Percentiles rank a stretch among this genome's conserved stretches.
Evolutionary conservation across 257 asterid genomes (phyloP).

Genomic region (Fraxinus excelsior): DNA sequence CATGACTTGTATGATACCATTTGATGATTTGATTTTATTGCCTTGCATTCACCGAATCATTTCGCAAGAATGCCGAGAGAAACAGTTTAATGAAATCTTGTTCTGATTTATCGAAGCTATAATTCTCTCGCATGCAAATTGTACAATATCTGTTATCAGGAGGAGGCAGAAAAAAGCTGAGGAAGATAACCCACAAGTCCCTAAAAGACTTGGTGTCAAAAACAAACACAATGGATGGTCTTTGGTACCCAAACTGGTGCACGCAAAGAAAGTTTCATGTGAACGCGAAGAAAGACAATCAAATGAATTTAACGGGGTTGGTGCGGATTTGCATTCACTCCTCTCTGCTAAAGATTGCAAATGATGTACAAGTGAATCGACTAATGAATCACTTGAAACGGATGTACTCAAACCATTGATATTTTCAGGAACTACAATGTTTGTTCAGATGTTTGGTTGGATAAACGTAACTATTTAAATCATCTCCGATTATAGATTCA

Average conservation of each 20-base stretch:
- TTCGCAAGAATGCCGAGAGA: slow-evolving; percentile 19
- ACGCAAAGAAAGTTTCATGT: too few species aligned
- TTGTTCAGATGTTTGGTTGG: too few species aligned
- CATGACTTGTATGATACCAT: slow-evolving; percentile 26
- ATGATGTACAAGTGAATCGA: too few species aligned
- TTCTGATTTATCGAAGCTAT: slow-evolving; percentile 30
- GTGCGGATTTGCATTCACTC: too few species aligned
- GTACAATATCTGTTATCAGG: slow-evolving; percentile 33
- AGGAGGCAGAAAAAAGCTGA: slow-evolving; percentile 16
- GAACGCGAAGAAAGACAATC: too few species aligned
- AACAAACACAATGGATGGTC: slow-evolving; percentile 23
- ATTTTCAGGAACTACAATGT: too few species aligned
- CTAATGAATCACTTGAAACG: too few species aligned
- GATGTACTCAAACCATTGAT: too few species aligned
- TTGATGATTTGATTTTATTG: slow-evolving; percentile 30
- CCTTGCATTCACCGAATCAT: slow-evolving; percentile 33
- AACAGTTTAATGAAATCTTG: slow-evolving; percentile 28
- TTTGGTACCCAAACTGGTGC: slow-evolving; percentile 22
- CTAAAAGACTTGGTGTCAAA: slow-evolving; percentile 28
- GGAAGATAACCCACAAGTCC: slow-evolving; percentile 28
- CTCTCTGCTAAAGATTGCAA: too few species aligned
- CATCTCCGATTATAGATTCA: too few species aligned
- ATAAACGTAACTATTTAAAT: too few species aligned
- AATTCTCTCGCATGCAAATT: slow-evolving; percentile 25
- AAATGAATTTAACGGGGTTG: too few species aligned